These are phyloP conservation scores for Athelia sp. DNA, from an alignment of 1,284 basidiomycete species.

Conservation along the genomic window DNA sequence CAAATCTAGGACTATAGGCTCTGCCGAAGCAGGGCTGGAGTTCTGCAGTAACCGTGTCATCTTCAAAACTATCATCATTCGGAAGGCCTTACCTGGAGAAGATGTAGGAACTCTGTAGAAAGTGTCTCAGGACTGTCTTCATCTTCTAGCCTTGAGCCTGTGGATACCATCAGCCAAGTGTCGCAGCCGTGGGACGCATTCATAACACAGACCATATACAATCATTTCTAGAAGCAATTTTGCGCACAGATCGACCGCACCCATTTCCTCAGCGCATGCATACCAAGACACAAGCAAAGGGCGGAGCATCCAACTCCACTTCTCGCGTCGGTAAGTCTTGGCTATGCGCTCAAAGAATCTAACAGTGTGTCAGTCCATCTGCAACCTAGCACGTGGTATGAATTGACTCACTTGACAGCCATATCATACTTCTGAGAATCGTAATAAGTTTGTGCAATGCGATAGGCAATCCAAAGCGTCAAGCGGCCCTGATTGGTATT, in stretches of 20 bases:
- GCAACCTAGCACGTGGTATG: not conserved
- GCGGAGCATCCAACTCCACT: slow-evolving; percentile 68
- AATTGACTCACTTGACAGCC: slow-evolving; percentile 60
- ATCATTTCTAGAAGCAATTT: slow-evolving; percentile 78
- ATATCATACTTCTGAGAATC: slow-evolving; percentile 75
- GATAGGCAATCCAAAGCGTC: slow-evolving; percentile 81
- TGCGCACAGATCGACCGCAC: slow-evolving; percentile 71
- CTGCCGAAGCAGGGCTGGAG: slow-evolving; percentile 57
- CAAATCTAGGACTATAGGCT: slow-evolving; percentile 56
- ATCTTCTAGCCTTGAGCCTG: too few relatives aligned
- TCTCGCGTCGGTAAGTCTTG: slow-evolving; percentile 77
- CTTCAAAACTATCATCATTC: slow-evolving; percentile 11
- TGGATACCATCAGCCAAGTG: not conserved
- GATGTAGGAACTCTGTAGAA: too few relatives aligned
- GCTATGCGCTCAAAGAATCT: slow-evolving; percentile 90
- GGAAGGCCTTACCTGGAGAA: not conserved
- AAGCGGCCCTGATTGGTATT: slow-evolving; percentile 60
- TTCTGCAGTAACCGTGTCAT: slow-evolving; percentile 36
- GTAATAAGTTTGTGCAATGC: slow-evolving; percentile 81
- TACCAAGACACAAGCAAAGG: slow-evolving; percentile 77
- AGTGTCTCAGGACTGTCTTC: too few relatives aligned
- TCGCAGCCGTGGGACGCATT: not conserved
- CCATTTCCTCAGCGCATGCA: slow-evolving; percentile 70
- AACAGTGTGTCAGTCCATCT: slow-evolving; percentile 1
- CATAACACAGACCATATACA: slow-evolving; percentile 51